Evolutionary conservation across 805 yeast species (phyloP).

Genomic region (Saturnispora silvae): DNA sequence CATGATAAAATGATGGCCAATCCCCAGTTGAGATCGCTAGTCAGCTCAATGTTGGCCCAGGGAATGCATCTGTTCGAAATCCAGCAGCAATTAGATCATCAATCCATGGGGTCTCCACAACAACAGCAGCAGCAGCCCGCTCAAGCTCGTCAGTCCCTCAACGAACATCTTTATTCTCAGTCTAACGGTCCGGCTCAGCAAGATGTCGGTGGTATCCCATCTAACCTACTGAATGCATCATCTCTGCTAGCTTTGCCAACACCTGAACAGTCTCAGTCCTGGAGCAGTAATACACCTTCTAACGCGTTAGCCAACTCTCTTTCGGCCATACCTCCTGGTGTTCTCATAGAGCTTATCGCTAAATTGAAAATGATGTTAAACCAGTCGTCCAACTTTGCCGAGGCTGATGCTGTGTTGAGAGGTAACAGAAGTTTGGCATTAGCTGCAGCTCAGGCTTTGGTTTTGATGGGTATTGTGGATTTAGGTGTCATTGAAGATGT

Average conservation of each 20-base stretch:
- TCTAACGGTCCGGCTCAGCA: conserved; percentile 8
- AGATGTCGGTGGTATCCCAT: conserved; percentile 29
- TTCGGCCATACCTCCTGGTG: conserved; percentile 62
- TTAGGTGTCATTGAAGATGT: conserved; percentile 56
- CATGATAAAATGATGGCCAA: conserved; percentile 20
- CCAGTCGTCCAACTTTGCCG: conserved; percentile 38
- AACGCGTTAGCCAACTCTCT: conserved; percentile 49
- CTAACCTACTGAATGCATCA: conserved; percentile 42
- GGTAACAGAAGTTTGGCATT: conserved; percentile 49
- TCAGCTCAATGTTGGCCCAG: conserved; percentile 26
- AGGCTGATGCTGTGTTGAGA: conserved; percentile 44
- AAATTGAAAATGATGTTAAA: conserved; percentile 49
- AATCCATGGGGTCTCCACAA: conserved; percentile 1
- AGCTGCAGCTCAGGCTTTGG: conserved; percentile 62
- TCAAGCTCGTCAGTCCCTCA: conserved; percentile 4
- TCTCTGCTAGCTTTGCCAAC: conserved; percentile 43
- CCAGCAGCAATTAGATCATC: conserved; percentile 20
- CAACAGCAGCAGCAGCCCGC: not conserved
- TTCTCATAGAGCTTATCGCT: conserved; percentile 56
- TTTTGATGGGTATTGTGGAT: conserved; percentile 70
- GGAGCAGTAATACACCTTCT: conserved; percentile 41
- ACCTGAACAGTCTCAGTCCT: conserved; percentile 23
- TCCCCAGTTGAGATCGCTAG: conserved; percentile 26
- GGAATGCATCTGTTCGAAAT: conserved; percentile 29
- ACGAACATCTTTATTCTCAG: conserved; percentile 8